Evolutionary conservation across 768 basidiomycete species (phyloP), one percentile per base, ranked within the genome.

Genomic region (Rhodotorula sphaerocarpa): DNA sequence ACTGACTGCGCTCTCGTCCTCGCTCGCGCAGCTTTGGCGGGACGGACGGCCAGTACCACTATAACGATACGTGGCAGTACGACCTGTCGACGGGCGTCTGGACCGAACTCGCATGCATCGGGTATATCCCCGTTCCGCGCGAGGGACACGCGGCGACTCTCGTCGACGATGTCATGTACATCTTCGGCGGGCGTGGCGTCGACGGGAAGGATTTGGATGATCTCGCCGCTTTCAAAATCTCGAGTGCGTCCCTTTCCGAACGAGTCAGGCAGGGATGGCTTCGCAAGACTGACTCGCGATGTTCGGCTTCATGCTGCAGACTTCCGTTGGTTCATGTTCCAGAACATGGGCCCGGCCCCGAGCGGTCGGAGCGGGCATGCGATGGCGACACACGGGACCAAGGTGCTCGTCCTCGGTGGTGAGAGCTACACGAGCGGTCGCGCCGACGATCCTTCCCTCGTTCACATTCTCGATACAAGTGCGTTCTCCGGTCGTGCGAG

Each of bases 321-420:
- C 76, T 88, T 90, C 73, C 82, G 95, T 70, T 99, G 95, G 95
- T 99, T 92, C 77, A 97, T 92, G 90, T 99, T 99, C 79, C 91
- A 96, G 76, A 95, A 96, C 73, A 99, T 99, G 95, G 95, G 95
- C 0, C 93, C 93, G 23, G 83, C 89, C 21, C 95, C 95, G 1
- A 85, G 80, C 44, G 88, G 90, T 5, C 82, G 95, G 53, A 92
- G 90, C 14, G 95, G 95, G 3, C 95, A 99, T 76, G 88, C 93
- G n/a, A 93, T 99, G 91, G 90, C 92, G 11, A 84, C 89, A 18
- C 85, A 87, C 73, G 90, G 88, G 34, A 82, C 85, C 51, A 83
- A 85, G 65, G 87, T 99, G 7, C 88, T 89, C 69, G 91, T 99
- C 9, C 81, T 99, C 21, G 95, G 95, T 45, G 95, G 95, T 23